Base-by-base conservation (phyloP, 441 rosid species). In the Eruca vesicaria region DNA sequence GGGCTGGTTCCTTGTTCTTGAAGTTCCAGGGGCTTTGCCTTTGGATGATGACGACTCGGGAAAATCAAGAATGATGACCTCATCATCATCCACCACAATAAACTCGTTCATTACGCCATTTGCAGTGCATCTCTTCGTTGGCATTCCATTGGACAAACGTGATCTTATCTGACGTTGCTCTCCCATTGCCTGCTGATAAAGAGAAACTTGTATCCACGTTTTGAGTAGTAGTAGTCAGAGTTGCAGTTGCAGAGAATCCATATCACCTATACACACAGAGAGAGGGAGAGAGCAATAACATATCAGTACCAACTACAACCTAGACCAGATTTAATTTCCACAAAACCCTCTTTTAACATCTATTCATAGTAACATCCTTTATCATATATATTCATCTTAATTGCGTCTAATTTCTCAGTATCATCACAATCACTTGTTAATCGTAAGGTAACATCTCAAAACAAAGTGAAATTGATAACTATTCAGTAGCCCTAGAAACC, bases 11-110 rank as follows among this genome's bases (percentile, higher is more conserved):
- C 78, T 74, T 18, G 65, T 75, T 68, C 80, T 60, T 18, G 68
- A 69, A 28, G 78, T 82, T 52, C 69, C 62, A 0, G 89, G 68
- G 73, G 85, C 72, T 52, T 71, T 78, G 31, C 82, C 48, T 69
- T 76, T 80, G 0, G 75, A 66, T 15, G 87, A n/a, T n/a, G n/a
- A n/a, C n/a, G n/a, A 80, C 79, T 89, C 88, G 0, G 88, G 86
- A 55, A 45, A 84, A 80, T 93, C 97, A 58, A 91, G 64, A 72
- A 84, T 61, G 60, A 87, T 82, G 43, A 88, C 96, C 71, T 82
- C 82, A 68, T 87, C 96, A 76, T 86, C 89, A 76, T 90, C 96
- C 53, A 89, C 82, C 65, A 88, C 35, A 71, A 89, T 83, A 73
- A 84, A 72, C 78, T 89, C 81, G 60, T 86, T 86, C 6, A 57